Percentiles rank a stretch among this genome's conserved stretches.
Conservation (phyloP, 192 early-diverging fungal genomes). For the Entomortierella chlamydospora region DNA sequence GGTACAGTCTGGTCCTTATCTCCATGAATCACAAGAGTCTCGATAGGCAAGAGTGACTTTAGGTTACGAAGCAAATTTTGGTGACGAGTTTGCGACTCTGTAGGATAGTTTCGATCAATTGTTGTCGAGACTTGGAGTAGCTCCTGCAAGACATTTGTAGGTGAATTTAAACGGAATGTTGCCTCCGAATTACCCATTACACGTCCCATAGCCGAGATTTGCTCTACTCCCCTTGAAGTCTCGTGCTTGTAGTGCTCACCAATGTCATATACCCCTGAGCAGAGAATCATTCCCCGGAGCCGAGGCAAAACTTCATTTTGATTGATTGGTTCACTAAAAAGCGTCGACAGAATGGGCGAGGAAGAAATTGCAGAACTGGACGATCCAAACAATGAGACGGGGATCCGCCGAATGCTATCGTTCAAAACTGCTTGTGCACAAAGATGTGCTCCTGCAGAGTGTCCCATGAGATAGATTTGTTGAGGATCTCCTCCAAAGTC, state of each 20-base stretch:
- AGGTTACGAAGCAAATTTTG: slow-evolving; percentile 42
- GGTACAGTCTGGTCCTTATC: slow-evolving; percentile 49
- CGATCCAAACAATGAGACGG: slow-evolving; percentile 17
- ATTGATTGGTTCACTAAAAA: background rate
- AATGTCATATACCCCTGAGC: slow-evolving; percentile 65
- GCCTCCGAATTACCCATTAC: slow-evolving; percentile 60
- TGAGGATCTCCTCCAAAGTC: slow-evolving; percentile 55
- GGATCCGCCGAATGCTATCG: slow-evolving; percentile 39
- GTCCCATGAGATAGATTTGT: slow-evolving; percentile 54
- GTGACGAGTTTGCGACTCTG: slow-evolving; percentile 43
- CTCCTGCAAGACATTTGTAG: slow-evolving; percentile 39
- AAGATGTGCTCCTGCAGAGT: slow-evolving; percentile 57
- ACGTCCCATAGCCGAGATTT: slow-evolving; percentile 67
- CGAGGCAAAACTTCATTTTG: slow-evolving; percentile 34
- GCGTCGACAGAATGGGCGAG: slow-evolving; percentile 25
- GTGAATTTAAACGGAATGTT: slow-evolving; percentile 30
- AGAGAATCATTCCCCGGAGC: slow-evolving; percentile 48
- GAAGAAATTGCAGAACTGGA: slow-evolving; percentile 10
- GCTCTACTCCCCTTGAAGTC: slow-evolving; percentile 63
- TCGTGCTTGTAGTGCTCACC: slow-evolving; percentile 61
- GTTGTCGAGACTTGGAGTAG: slow-evolving; percentile 28
- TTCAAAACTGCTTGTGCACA: slow-evolving; percentile 54
- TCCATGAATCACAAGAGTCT: slow-evolving; percentile 57
- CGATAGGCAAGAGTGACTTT: slow-evolving; percentile 38
- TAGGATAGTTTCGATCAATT: slow-evolving; percentile 26